phyloP scores from a whole-genome alignment of 225 moss, liverwort and hornwort genomes.

The Physcomitrium patens region DNA sequence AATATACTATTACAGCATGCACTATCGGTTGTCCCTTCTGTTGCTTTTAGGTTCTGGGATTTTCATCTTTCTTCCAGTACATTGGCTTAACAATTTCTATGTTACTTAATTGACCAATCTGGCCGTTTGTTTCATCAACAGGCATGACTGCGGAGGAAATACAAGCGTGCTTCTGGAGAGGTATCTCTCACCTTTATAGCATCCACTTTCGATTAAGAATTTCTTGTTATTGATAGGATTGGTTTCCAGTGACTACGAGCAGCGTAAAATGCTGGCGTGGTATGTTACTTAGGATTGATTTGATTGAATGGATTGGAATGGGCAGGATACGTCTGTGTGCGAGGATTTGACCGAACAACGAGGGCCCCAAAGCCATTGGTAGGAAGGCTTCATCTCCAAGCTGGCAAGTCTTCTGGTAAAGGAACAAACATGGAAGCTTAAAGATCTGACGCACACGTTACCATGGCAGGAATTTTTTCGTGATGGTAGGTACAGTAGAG shows the following conservation, averaged over 20 bases:
- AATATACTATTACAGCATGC: too few relatives aligned
- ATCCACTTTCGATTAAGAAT: too few relatives aligned
- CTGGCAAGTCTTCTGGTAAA: slow-evolving; percentile 56
- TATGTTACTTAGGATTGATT: too few relatives aligned
- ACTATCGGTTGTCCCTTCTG: too few relatives aligned
- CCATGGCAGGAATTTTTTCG: slow-evolving; percentile 24
- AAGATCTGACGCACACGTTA: not conserved
- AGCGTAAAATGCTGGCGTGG: too few relatives aligned
- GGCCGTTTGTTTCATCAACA: slow-evolving; percentile 19
- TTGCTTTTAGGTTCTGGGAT: too few relatives aligned
- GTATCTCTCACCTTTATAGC: slow-evolving; percentile 13
- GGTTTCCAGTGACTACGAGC: too few relatives aligned
- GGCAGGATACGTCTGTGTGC: slow-evolving; percentile 87
- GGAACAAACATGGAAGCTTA: slow-evolving; percentile 21
- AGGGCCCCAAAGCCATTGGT: slow-evolving; percentile 77
- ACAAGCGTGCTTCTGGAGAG: slow-evolving; percentile 89
- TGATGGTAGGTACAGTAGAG: slow-evolving; percentile 19
- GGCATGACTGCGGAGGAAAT: slow-evolving; percentile 69
- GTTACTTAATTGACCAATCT: not conserved
- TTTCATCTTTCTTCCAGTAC: too few relatives aligned
- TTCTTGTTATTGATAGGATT: not conserved
- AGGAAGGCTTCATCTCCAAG: slow-evolving; percentile 70
- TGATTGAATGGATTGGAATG: not conserved
- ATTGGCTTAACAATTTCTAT: not conserved
- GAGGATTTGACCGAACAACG: slow-evolving; percentile 69